Percentiles rank a stretch among this genome's conserved stretches.
phyloP scores from a whole-genome alignment of 2,329 filamentous ascomycete genomes.

The Calonectria ilicicola region DNA sequence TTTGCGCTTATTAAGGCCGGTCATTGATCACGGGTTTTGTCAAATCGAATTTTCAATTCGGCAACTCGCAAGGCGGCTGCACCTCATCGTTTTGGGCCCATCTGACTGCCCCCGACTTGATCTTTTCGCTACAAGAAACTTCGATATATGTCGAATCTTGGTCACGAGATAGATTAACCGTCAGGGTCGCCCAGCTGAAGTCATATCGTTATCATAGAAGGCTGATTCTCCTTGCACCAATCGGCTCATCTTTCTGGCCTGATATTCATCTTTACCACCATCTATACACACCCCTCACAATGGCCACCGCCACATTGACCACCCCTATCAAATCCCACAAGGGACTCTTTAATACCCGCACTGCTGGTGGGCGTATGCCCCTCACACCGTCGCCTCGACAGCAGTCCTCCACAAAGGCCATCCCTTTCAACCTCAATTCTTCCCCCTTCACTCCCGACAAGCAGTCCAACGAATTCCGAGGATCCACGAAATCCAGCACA shows the following conservation, averaged over 20 bases:
- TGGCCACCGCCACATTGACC: slow-evolving; percentile 85
- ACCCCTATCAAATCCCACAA: slow-evolving; percentile 96
- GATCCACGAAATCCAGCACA: slow-evolving; percentile 77
- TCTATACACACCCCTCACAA: slow-evolving; percentile 59
- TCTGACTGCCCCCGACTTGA: slow-evolving; percentile 62
- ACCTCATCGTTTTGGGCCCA: slow-evolving; percentile 61
- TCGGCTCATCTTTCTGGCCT: slow-evolving; percentile 52
- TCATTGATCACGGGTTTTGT: slow-evolving; percentile 40
- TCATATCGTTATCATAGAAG: slow-evolving; percentile 60
- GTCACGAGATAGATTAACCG: slow-evolving; percentile 60
- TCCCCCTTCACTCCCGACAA: slow-evolving; percentile 84
- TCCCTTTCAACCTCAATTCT: slow-evolving; percentile 67
- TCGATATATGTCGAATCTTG: slow-evolving; percentile 63
- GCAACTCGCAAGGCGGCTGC: slow-evolving; percentile 55
- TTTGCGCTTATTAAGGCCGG: slow-evolving; percentile 29
- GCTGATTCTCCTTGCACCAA: slow-evolving; percentile 55
- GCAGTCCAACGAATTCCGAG: slow-evolving; percentile 64
- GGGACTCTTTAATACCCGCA: slow-evolving; percentile 91
- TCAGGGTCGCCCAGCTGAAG: slow-evolving; percentile 70
- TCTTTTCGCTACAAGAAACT: slow-evolving; percentile 54
- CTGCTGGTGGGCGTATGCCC: slow-evolving; percentile 94
- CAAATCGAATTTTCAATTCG: slow-evolving; percentile 38
- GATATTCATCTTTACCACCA: slow-evolving; percentile 29
- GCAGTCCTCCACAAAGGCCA: slow-evolving; percentile 63
- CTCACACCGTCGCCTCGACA: slow-evolving; percentile 91